Evolutionary conservation across 2,329 filamentous ascomycete genomes (phyloP), one percentile per base, ranked within the genome.

Genomic region (Aspergillus neoniger): DNA sequence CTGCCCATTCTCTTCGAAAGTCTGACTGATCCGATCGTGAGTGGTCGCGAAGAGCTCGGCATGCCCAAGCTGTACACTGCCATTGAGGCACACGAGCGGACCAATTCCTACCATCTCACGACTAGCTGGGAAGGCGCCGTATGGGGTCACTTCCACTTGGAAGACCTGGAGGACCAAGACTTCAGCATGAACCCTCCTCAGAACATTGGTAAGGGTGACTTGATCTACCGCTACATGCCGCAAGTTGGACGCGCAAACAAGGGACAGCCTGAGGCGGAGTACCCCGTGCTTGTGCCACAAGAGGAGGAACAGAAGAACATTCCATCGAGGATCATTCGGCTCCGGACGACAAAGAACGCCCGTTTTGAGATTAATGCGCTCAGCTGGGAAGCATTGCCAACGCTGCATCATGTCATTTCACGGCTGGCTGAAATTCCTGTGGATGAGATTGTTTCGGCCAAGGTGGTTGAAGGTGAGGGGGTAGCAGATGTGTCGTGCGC

Each of bases 161-260:
- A 78, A 1, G 73, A 68, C 6, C 72, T 82, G 5, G 62, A 71
- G 39, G 61, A 70, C 25, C 66, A 71, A 28, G 69, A 65, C 12
- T 47, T 55, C 3, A 63, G 71, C 1, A 68, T 60, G 6, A 63
- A 65, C 25, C 61, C 57, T 30, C 65, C 63, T 12, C 67, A 66
- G 10, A 65, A 63, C 25, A 65, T 63, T 23, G 63, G 65, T 8
- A 67, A 64, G 39, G 64, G 60, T 36, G 81, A 85, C 59, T 73
- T 88, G n/a, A 76, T 81, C 10, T 82, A 87, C 69, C 79, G 82
- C 32, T 88, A 87, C 65, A 79, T 88, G 0, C 86, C 86, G 0
- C 75, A 79, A 3, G 83, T 85, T 1, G 83, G 83, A 1, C 74
- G 75, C 21, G 77, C 72, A 2, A 66, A 72, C 38, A 78, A 77